Evolutionary conservation across 345 rosid genomes (phyloP), one percentile per base, ranked within the genome.

Genomic region (Murraya paniculata): DNA sequence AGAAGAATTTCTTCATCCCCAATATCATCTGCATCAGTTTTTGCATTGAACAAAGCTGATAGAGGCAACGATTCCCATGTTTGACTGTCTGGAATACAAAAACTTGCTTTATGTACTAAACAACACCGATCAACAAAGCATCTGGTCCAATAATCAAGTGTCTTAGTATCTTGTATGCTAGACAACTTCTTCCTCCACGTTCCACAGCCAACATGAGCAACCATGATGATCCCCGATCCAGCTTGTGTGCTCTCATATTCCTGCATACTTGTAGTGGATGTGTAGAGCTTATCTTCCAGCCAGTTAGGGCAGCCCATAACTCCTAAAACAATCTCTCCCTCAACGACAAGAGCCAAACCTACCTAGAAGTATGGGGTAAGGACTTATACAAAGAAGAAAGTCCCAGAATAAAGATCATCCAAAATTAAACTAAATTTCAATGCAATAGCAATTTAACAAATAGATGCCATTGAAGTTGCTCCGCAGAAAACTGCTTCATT

Each of bases 251-350:
- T 72, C 77, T 84, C 83, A 67, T 36, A 19, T 41, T 57, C 78
- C 50, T 70, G 79, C 11, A 13, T 45, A 64, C 61, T 57, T 79
- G 73, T 5, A 56, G 72, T 66, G 61, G 88, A 79, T 22, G n/a
- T 71, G 81, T 35, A 64, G 64, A 84, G 76, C 77, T 21, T 36
- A 64, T 77, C 84, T 30, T 84, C 83, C 77, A 72, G 81, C 98
- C 99, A 93, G 86, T 93, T 93, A 67, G 97, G 98, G 85, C 97
- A 92, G 24, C 97, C 99, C 95, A 93, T 92, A 77, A 89, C 89
- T 11, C 98, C 92, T 74, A 92, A 74, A 68, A 89, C 94, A 82
- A 90, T 86, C 83, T 90, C 91, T 81, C 91, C 95, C 82, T 88
- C 90, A 76, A 93, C 92, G 68, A 93, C 91, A 85, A 95, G 98